Percentiles rank a stretch among this genome's conserved stretches.
Evolutionary conservation across 352 stramenopile genomes (phyloP).

Genomic region (Peronospora belbahrii): DNA sequence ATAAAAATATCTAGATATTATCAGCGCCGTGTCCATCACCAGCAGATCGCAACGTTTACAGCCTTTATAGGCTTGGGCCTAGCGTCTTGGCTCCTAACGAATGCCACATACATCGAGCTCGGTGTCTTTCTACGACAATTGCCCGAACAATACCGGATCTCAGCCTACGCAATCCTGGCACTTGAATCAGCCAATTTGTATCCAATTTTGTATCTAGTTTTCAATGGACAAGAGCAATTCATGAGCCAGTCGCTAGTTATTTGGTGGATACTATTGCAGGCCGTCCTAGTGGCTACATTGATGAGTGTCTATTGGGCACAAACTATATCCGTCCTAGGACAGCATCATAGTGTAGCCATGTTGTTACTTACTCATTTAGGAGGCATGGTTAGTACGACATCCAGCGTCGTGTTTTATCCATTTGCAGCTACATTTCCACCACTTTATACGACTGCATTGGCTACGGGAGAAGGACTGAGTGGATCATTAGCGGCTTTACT

Average conservation of each 20-base stretch:
- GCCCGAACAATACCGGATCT: conserved; percentile 58
- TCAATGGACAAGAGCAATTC: conserved; percentile 41
- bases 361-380: conserved; percentile 54
- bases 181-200: conserved; percentile 68
- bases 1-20: neutral
- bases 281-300: conserved; percentile 39
- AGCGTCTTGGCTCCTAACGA: conserved; percentile 63
- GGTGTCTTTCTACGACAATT: conserved; percentile 47
- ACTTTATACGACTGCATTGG: conserved; percentile 55
- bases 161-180: conserved; percentile 63
- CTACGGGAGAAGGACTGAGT: conserved; percentile 59
- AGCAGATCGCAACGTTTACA: conserved; percentile 27
- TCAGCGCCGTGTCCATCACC: neutral
- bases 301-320: conserved; percentile 51
- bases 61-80: conserved; percentile 54
- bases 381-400: no score
- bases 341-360: conserved; percentile 57
- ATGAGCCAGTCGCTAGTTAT: conserved; percentile 38
- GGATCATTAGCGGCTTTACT: conserved; percentile 50
- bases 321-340: conserved; percentile 41
- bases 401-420: no score
- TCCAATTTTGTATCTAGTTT: conserved; percentile 56
- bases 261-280: conserved; percentile 47
- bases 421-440: no score
- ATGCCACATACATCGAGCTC: conserved; percentile 54